Base-by-base conservation (phyloP, 768 basidiomycete genomes). In the Cytidiella melzeri region DNA sequence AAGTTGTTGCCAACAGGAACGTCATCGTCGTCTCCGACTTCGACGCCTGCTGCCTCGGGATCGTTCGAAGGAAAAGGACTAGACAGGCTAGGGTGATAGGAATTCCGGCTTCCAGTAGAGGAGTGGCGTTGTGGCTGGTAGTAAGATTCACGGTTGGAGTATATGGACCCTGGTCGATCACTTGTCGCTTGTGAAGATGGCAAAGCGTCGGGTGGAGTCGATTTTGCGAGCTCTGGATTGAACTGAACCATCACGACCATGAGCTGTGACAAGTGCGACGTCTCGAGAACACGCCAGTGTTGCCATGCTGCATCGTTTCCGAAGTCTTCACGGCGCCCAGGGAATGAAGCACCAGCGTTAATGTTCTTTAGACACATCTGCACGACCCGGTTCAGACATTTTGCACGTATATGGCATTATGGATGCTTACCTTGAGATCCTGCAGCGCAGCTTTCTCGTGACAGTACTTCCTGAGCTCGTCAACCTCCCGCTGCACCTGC, bases 291-390 rank as follows among this genome's bases (percentile, higher is more conserved):
- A 43, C 80, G 77, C 90, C 92, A 97, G 27, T 87, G 75, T 26
- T 81, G 76, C 81, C 87, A 98, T 0, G 88, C 89, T 2, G 80
- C 79, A 4, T 92, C 87, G 47, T 66, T 83, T 27, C 82, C 78
- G 61, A 97, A 98, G 63, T 98, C 93, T 54, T 90, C 84, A 55
- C 87, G 75, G 44, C 84, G 78, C 18, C 88, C 91, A 1, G 93
- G 92, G 61, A 94, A 94, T 1, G 86, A 69, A 11, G 77, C 74
- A 21, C 90, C 87, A 12, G 87, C 84, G 47, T 86, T 89, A 61
- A 97, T 87, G 55, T 92, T 89, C 71, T 95, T 95, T 47, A 97
- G 71, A 62, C 88, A 93, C 28, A 87, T 88, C 88, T 93, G 59
- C 4, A 61, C 20, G 21, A 48, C 48, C 37, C 36, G 51, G 54